Evolutionary conservation across 2,329 filamentous ascomycete species (phyloP).

Genomic region (Venturia nashicola): DNA sequence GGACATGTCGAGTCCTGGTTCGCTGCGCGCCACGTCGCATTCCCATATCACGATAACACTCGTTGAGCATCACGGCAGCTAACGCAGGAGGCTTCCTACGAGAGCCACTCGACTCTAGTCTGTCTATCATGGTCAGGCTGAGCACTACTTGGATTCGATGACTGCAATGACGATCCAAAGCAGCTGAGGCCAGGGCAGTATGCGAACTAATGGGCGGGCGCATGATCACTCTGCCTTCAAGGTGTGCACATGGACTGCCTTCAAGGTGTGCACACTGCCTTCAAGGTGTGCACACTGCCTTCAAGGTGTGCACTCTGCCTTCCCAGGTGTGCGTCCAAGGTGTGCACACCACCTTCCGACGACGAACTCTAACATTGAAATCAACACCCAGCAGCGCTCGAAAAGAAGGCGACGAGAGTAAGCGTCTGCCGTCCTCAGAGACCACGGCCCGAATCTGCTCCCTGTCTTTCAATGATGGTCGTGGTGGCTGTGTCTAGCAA

Average conservation of each 20-base stretch:
- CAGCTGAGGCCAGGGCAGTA: not conserved
- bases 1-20: not conserved
- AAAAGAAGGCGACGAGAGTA: not conserved
- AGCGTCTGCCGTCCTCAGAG: not conserved
- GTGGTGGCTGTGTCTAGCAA: not conserved
- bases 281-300: not conserved
- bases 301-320: no score
- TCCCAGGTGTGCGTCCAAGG: no score
- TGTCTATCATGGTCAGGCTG: conserved; percentile 1
- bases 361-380: not conserved
- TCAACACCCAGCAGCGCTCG: not conserved
- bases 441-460: not conserved
- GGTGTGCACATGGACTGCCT: no score
- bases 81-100: not conserved
- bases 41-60: not conserved
- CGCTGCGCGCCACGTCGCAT: not conserved
- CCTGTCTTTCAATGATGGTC: not conserved
- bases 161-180: not conserved
- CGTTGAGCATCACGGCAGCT: not conserved
- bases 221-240: not conserved
- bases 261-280: not conserved
- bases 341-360: not conserved
- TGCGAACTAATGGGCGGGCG: not conserved
- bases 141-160: not conserved
- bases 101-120: not conserved